Base-by-base conservation (phyloP, 495 filamentous ascomycete genomes). In the Penicillium subrubescens region DNA sequence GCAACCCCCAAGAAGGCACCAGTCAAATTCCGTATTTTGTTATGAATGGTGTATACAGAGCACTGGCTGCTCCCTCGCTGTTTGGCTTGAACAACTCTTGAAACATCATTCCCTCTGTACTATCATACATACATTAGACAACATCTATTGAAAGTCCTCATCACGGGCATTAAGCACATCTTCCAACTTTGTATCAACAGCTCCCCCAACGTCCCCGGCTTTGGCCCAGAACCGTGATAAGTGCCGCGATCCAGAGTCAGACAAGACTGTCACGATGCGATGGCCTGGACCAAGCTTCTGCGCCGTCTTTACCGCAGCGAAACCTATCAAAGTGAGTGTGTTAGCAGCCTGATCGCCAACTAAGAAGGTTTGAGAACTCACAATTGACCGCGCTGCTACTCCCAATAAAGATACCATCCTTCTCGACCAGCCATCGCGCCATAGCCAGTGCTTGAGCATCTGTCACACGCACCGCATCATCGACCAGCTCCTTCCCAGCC, bases 351-450 rank as follows among this genome's bases (percentile, higher is more conserved):
- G 15, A 29, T 19, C 0, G 12, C 33, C 0, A 23, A 7, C 12
- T 3, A 1, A 31, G 29, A 59, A 43, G 48, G 43, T 34, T 17
- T 66, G 39, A 41, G 41, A 23, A 82, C 86, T 77, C 70, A 88
- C 93, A 97, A 72, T 99, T 99, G 17, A 98, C 94, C 19, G 94
- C 92, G 75, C 90, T 96, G 71, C 92, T 96, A 68, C 93, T 97
- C 10, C 95, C 95, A 35, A 92, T 82, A 71, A 99, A 99, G 39
- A 99, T 88, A 0, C 95, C 95, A 73, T 99, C 95, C 68, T 93
- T 91, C 82, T 98, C 94, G 3, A 97, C 95, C 37, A 99, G 78
- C 90, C 92, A 97, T 64, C 92, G 82, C 17, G 94, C 95, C 96
- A 99, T 98, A 41, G 85, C 86, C 73, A 93, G 81, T 8, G 95